Percentiles rank a stretch among this genome's conserved stretches.
phyloP scores from a whole-genome alignment of 2,329 filamentous ascomycete species.

The Aureobasidium lini region DNA sequence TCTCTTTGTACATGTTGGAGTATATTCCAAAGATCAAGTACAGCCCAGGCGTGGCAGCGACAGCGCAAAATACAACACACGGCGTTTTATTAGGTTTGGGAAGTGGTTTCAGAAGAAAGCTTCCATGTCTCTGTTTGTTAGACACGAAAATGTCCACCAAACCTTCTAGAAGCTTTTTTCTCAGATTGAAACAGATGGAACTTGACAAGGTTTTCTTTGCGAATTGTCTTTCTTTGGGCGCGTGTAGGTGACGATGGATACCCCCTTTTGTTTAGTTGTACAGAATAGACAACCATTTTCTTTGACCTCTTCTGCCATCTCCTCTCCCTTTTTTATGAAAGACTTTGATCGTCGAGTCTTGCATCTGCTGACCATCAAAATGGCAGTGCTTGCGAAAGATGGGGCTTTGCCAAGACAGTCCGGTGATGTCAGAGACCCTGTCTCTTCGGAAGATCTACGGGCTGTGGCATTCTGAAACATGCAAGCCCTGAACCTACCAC shows the following conservation, averaged over 20 bases:
- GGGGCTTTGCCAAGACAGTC: background rate
- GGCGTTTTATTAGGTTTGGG: background rate
- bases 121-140: background rate
- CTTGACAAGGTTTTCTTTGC: background rate
- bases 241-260: background rate
- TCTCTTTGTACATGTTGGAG: background rate
- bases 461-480: background rate
- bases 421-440: slow-evolving; percentile 2
- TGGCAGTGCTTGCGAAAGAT: too few relatives aligned
- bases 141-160: background rate
- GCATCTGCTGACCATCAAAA: too few relatives aligned
- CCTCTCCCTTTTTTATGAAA: background rate
- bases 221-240: background rate
- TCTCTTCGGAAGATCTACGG: background rate
- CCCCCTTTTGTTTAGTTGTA: background rate
- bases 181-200: background rate
- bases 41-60: background rate
- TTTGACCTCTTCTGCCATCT: background rate
- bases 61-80: background rate
- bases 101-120: background rate
- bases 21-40: background rate
- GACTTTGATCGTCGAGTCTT: too few relatives aligned
- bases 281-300: background rate
- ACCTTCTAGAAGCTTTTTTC: background rate
- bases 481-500: background rate